These are phyloP conservation scores for Aspergillus ochraceoroseus DNA, from an alignment of 2,329 filamentous ascomycete species.

Conservation along the genomic window DNA sequence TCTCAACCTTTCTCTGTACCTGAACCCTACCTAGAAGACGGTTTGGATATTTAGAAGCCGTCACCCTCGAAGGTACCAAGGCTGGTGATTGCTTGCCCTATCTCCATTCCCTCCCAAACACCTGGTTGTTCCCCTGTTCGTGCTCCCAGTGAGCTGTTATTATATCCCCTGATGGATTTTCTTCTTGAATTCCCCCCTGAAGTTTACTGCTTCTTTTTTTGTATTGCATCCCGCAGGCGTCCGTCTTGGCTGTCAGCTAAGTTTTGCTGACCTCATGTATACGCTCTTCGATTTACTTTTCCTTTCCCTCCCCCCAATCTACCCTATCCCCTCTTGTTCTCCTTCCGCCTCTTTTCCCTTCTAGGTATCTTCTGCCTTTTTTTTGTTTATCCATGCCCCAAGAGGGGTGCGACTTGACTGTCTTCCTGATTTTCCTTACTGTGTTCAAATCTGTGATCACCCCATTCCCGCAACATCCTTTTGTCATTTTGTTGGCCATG, in stretches of 20 bases:
- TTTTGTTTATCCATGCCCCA: slow-evolving; percentile 17
- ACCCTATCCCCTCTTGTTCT: background rate
- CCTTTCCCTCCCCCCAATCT: slow-evolving; percentile 9
- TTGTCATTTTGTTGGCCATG: slow-evolving; percentile 20
- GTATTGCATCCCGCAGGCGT: slow-evolving; percentile 40
- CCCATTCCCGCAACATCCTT: slow-evolving; percentile 14
- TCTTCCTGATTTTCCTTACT: slow-evolving; percentile 18
- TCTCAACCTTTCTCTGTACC: background rate
- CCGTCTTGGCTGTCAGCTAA: slow-evolving; percentile 32
- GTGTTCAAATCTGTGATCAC: slow-evolving; percentile 16
- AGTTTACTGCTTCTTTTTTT: slow-evolving; percentile 22
- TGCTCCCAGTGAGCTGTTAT: slow-evolving; percentile 29
- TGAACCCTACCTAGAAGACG: slow-evolving; percentile 7
- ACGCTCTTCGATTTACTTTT: slow-evolving; percentile 25
- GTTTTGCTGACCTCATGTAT: slow-evolving; percentile 31
- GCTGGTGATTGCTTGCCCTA: slow-evolving; percentile 7
- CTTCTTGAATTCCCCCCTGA: slow-evolving; percentile 22
- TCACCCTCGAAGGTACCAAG: slow-evolving; percentile 1
- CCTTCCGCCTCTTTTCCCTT: slow-evolving; percentile 2
- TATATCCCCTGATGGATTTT: slow-evolving; percentile 20
- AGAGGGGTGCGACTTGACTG: slow-evolving; percentile 19
- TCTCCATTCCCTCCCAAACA: slow-evolving; percentile 9
- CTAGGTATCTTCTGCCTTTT: slow-evolving; percentile 10
- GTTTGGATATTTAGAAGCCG: background rate
- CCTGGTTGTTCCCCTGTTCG: slow-evolving; percentile 14